Evolutionary conservation across 441 rosid genomes (phyloP).

Genomic region (Isatis lusitanica): DNA sequence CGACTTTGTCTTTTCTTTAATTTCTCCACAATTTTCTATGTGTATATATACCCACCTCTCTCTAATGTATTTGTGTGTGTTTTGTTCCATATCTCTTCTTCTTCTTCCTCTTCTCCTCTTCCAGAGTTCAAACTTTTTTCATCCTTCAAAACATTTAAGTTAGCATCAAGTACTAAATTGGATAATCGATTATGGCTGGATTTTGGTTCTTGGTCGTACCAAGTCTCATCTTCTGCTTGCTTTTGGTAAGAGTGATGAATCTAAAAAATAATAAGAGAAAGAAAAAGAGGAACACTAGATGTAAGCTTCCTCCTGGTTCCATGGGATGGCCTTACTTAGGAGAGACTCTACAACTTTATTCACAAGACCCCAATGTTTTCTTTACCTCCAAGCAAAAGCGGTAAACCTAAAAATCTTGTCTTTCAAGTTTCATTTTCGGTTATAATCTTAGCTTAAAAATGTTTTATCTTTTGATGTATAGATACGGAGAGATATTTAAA

Average conservation of each 20-base stretch:
- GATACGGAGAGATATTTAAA: conserved; percentile 89
- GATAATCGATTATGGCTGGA: conserved; percentile 8
- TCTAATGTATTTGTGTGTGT: conserved; percentile 11
- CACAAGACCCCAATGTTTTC: conserved; percentile 79
- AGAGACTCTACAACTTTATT: conserved; percentile 81
- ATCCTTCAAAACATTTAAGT: conserved; percentile 9
- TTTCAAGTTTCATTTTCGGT: neutral
- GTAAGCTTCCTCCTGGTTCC: conserved; percentile 85
- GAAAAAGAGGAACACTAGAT: conserved; percentile 20
- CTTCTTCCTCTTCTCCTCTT: conserved; percentile 1
- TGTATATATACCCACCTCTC: conserved; percentile 36
- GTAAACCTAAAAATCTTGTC: conserved; percentile 38
- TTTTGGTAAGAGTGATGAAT: conserved; percentile 21
- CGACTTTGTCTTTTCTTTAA: conserved; percentile 3
- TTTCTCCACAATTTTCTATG: neutral
- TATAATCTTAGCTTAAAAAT: neutral
- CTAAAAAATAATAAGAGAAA: conserved; percentile 29
- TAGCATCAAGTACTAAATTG: neutral
- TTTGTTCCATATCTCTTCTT: conserved; percentile 17
- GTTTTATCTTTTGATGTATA: conserved; percentile 28
- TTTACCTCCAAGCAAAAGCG: conserved; percentile 67
- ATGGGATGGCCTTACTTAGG: conserved; percentile 91
- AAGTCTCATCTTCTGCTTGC: conserved; percentile 25
- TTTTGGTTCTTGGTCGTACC: conserved; percentile 19
- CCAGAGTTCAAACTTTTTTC: neutral